A percentile compares a stretch with the other conserved stretches of the same genome.
Conservation (phyloP, 805 yeast species). For the Cyberlindnera bimundalis region DNA sequence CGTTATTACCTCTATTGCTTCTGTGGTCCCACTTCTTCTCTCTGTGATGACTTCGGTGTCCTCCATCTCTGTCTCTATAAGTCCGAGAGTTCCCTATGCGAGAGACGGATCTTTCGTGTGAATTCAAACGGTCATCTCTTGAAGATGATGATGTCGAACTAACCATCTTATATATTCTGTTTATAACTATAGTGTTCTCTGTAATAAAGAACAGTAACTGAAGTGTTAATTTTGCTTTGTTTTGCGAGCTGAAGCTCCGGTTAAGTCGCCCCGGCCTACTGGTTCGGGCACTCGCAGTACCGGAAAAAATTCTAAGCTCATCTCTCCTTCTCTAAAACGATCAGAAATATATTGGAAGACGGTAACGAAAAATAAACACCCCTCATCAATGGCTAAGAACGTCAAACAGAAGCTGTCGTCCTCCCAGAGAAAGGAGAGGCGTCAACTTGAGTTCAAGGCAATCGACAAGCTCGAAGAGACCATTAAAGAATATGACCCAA, state of each 20-base stretch:
- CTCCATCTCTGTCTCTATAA: conserved; percentile 4
- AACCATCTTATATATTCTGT: too few relatives aligned
- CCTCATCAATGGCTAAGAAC: conserved; percentile 35
- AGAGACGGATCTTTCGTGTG: background rate
- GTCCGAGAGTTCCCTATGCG: background rate
- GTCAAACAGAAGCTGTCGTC: conserved; percentile 27
- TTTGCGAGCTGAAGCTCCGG: too few relatives aligned
- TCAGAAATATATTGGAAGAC: too few relatives aligned
- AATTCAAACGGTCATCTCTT: conserved; percentile 2
- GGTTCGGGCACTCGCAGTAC: conserved; percentile 5
- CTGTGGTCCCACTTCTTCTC: background rate
- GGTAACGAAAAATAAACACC: background rate
- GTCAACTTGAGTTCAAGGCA: conserved; percentile 34
- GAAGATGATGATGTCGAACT: too few relatives aligned
- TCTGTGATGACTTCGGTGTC: too few relatives aligned
- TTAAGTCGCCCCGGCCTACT: background rate
- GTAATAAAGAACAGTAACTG: too few relatives aligned
- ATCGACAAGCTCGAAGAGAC: conserved; percentile 44
- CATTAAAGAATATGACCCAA: conserved; percentile 53
- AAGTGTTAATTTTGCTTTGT: too few relatives aligned
- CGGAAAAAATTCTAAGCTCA: conserved; percentile 6
- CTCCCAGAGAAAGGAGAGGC: conserved; percentile 35
- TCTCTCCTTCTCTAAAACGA: background rate
- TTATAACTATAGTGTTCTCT: too few relatives aligned
- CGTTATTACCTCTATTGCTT: background rate